A percentile compares a stretch with the other conserved stretches of the same genome.
phyloP scores from a whole-genome alignment of 768 basidiomycete genomes.

The Strobilomyces confusus region DNA sequence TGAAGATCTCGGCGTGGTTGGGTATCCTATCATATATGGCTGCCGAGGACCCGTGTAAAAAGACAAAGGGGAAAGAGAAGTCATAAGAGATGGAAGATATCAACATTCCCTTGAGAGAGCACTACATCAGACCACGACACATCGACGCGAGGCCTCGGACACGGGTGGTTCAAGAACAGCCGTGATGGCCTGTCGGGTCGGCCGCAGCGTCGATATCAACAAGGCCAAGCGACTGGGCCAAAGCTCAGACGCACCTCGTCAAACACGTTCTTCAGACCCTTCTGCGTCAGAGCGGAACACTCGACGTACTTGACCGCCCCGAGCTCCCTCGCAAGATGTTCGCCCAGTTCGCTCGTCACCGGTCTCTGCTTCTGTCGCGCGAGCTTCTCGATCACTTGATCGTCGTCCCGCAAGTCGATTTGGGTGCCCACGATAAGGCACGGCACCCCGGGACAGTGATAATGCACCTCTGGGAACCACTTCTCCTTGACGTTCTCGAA shows the following conservation, averaged over 20 bases:
- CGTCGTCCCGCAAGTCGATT: conserved; percentile 92
- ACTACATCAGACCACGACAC: conserved; percentile 74
- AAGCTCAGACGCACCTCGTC: conserved; percentile 74
- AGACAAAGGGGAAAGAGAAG: too few species aligned
- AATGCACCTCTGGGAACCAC: conserved; percentile 99
- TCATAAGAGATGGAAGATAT: conserved; percentile 32
- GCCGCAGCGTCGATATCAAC: conserved; percentile 7
- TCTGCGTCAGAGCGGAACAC: conserved; percentile 98
- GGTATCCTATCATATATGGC: too few species aligned
- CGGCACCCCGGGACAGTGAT: conserved; percentile 98
- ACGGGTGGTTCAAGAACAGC: conserved; percentile 97
- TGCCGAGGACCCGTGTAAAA: too few species aligned
- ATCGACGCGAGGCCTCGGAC: conserved; percentile 73
- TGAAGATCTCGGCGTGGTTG: too few species aligned
- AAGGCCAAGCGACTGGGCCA: not conserved
- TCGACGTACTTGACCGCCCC: conserved; percentile 99
- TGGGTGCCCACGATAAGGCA: conserved; percentile 99
- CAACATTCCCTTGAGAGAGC: conserved; percentile 25
- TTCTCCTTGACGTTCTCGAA: conserved; percentile 99
- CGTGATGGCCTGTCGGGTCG: conserved; percentile 71
- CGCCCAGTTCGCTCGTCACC: conserved; percentile 82
- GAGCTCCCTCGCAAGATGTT: conserved; percentile 92
- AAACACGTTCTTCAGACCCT: conserved; percentile 99
- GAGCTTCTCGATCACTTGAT: conserved; percentile 91
- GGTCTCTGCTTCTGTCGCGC: conserved; percentile 95